These are phyloP conservation scores for Encephalitozoon hellem DNA, from an alignment of 371 early-diverging fungal genomes.

Conservation along the genomic window DNA sequence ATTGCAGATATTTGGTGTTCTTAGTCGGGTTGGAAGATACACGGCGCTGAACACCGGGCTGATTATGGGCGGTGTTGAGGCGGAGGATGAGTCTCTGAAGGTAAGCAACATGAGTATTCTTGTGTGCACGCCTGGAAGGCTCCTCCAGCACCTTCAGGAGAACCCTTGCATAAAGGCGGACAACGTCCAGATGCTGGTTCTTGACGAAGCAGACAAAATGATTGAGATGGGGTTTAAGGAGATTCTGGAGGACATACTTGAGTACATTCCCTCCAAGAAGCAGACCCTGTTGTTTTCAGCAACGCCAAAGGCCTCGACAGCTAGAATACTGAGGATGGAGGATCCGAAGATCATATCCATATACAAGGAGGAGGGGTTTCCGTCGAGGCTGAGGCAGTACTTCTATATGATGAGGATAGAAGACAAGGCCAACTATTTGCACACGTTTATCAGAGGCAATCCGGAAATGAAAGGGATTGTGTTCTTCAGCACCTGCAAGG, in stretches of 20 bases:
- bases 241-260: slow-evolving; percentile 77
- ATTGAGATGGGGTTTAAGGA: slow-evolving; percentile 90
- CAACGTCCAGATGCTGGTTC: slow-evolving; percentile 67
- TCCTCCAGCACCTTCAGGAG: slow-evolving; percentile 66
- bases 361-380: slow-evolving; percentile 73
- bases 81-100: slow-evolving; percentile 81
- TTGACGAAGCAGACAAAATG: slow-evolving; percentile 97
- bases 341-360: slow-evolving; percentile 91
- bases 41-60: slow-evolving; percentile 82
- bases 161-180: slow-evolving; percentile 27
- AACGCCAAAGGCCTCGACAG: slow-evolving; percentile 89
- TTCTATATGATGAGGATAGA: slow-evolving; percentile 80
- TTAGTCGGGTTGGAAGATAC: slow-evolving; percentile 75
- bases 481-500: slow-evolving; percentile 77
- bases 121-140: slow-evolving; percentile 89
- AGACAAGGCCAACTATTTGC: slow-evolving; percentile 79
- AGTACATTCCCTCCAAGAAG: slow-evolving; percentile 69
- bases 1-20: slow-evolving; percentile 81
- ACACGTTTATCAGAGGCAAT: slow-evolving; percentile 63
- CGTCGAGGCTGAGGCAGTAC: slow-evolving; percentile 73
- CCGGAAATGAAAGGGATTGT: slow-evolving; percentile 70
- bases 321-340: slow-evolving; percentile 74
- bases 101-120: slow-evolving; percentile 79
- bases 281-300: slow-evolving; percentile 92
- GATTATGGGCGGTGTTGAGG: slow-evolving; percentile 95